phyloP scores from a whole-genome alignment of 192 early-diverging fungal genomes.

The Martensiomyces pterosporus region DNA sequence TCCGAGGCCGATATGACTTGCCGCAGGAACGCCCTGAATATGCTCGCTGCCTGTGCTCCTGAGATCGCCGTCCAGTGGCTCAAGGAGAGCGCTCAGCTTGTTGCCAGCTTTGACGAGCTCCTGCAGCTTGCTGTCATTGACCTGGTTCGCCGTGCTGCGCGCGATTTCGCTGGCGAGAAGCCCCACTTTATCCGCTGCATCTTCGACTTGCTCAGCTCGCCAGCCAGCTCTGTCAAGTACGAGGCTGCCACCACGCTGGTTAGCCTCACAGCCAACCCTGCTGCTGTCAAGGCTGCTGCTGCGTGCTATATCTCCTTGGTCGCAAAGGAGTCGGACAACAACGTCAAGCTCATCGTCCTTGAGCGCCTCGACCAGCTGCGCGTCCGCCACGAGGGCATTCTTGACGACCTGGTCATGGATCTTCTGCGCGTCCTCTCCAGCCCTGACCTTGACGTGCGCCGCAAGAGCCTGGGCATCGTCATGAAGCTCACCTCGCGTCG shows the following conservation, averaged over 20 bases:
- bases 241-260: conserved; percentile 95
- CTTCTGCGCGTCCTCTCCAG: conserved; percentile 84
- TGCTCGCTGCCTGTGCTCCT: conserved; percentile 77
- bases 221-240: conserved; percentile 90
- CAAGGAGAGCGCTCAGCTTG: conserved; percentile 64
- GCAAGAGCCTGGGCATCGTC: conserved; percentile 80
- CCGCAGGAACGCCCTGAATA: conserved; percentile 92
- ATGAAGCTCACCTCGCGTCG: conserved; percentile 87
- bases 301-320: conserved; percentile 87
- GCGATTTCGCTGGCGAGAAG: conserved; percentile 77
- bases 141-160: conserved; percentile 88
- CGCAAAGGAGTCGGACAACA: conserved; percentile 94
- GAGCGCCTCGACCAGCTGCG: conserved; percentile 86
- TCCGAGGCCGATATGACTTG: conserved; percentile 88
- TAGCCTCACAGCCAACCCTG: conserved; percentile 77
- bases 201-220: conserved; percentile 75
- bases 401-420: conserved; percentile 97
- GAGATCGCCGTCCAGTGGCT: conserved; percentile 82
- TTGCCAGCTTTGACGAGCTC: conserved; percentile 82
- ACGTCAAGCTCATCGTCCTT: conserved; percentile 95
- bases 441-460: conserved; percentile 93
- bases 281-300: conserved; percentile 91
- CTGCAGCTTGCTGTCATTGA: conserved; percentile 93
- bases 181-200: conserved; percentile 90
- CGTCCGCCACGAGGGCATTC: conserved; percentile 75